These are phyloP conservation scores for Pulveroboletus frians DNA, from an alignment of 768 basidiomycete species.

Conservation along the genomic window DNA sequence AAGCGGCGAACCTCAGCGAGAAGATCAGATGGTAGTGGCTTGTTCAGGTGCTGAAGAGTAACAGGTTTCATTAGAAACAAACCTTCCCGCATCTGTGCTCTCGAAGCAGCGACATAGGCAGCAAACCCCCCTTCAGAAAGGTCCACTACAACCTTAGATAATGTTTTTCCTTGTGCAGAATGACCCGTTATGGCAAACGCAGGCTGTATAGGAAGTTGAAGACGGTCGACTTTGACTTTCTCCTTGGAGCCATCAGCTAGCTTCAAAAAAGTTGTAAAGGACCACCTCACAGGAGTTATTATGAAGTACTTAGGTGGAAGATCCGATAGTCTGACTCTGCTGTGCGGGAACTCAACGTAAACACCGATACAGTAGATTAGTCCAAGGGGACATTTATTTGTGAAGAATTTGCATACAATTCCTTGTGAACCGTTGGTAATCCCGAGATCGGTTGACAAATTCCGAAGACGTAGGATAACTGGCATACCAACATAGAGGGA, in stretches of 20 bases:
- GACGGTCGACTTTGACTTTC: neutral
- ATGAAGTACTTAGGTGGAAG: conserved; percentile 19
- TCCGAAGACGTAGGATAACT: conserved; percentile 21
- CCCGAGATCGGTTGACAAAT: conserved; percentile 29
- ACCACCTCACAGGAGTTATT: conserved; percentile 12
- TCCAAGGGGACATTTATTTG: neutral
- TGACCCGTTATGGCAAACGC: conserved; percentile 32
- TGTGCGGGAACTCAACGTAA: conserved; percentile 10
- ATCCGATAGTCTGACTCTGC: conserved; percentile 9
- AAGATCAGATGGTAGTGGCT: too few relatives aligned
- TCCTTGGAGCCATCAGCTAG: too few relatives aligned
- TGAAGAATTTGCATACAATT: conserved; percentile 9
- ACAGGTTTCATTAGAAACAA: too few relatives aligned
- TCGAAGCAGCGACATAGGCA: too few relatives aligned
- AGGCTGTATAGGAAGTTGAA: conserved; percentile 24
- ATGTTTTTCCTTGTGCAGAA: too few relatives aligned
- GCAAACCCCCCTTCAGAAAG: too few relatives aligned
- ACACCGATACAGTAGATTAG: neutral
- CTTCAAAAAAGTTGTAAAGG: neutral
- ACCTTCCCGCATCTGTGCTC: too few relatives aligned
- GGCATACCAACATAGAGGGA: conserved; percentile 29
- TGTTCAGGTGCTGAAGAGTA: too few relatives aligned
- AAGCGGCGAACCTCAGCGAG: too few relatives aligned
- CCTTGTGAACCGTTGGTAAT: conserved; percentile 32
- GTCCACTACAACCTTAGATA: too few relatives aligned